Evolutionary conservation across 192 early-diverging fungal species (phyloP).

Genomic region (Blastocladiella britannica): DNA sequence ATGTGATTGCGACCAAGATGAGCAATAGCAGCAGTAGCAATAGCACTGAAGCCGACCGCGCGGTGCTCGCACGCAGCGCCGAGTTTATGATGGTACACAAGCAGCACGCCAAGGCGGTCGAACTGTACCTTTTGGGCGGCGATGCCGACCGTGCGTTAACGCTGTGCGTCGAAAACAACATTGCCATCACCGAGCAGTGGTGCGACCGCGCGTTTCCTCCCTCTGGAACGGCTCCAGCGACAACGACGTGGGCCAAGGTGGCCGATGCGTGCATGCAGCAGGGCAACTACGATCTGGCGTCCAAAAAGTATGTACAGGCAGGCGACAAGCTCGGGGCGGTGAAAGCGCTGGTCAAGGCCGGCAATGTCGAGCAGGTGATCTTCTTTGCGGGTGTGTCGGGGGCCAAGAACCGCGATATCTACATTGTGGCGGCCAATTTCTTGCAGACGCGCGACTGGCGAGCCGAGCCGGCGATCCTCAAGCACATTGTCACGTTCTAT

Average conservation of each 20-base stretch:
- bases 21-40: too few relatives aligned
- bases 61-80: not conserved
- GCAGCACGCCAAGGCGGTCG: not conserved
- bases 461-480: constrained; percentile 20
- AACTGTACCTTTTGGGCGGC: not conserved
- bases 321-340: constrained; percentile 32
- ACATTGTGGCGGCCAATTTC: constrained; percentile 29
- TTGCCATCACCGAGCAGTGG: constrained; percentile 22
- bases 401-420: constrained; percentile 30
- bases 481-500: constrained; percentile 32
- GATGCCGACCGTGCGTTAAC: constrained; percentile 7
- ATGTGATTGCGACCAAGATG: not conserved
- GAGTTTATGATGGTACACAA: not conserved
- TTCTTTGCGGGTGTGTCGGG: constrained; percentile 41
- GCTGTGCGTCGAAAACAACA: constrained; percentile 14
- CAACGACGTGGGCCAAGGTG: constrained; percentile 9
- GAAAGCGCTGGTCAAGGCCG: constrained; percentile 25
- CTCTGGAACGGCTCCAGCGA: too few relatives aligned
- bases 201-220: constrained; percentile 5
- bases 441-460: constrained; percentile 35
- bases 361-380: constrained; percentile 32
- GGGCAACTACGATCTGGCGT: constrained; percentile 21
- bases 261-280: constrained; percentile 22
- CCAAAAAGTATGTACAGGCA: constrained; percentile 27
- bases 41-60: not conserved